A percentile compares a stretch with the other conserved stretches of the same genome.
Conservation (phyloP, 2,329 filamentous ascomycete genomes). For the Penicillium sp. region DNA sequence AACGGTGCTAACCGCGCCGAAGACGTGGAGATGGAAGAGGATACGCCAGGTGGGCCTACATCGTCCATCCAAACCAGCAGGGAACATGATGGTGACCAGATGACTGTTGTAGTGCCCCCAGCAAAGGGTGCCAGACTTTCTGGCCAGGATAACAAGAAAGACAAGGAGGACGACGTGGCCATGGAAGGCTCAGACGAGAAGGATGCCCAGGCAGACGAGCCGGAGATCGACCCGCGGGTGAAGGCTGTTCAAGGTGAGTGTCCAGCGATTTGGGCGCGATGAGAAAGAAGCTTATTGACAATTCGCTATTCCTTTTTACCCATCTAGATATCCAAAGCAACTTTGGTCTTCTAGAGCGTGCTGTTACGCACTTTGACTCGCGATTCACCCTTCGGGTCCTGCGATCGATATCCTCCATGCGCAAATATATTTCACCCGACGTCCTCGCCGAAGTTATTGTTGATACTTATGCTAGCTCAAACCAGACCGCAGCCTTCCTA, state of each 20-base stretch:
- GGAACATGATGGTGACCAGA: slow-evolving; percentile 68
- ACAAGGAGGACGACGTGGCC: slow-evolving; percentile 65
- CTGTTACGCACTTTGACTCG: slow-evolving; percentile 87
- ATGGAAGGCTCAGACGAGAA: slow-evolving; percentile 58
- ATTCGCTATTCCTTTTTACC: neutral
- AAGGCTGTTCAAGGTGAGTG: slow-evolving; percentile 48
- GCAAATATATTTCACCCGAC: slow-evolving; percentile 81
- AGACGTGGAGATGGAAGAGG: slow-evolving; percentile 69
- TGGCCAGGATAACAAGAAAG: slow-evolving; percentile 60
- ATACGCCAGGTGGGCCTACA: slow-evolving; percentile 50
- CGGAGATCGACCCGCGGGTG: slow-evolving; percentile 42
- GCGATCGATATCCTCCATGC: slow-evolving; percentile 90
- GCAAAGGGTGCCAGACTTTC: slow-evolving; percentile 62
- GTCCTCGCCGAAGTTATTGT: slow-evolving; percentile 76
- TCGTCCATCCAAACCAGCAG: slow-evolving; percentile 56
- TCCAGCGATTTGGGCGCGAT: neutral
- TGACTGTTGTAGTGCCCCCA: slow-evolving; percentile 75
- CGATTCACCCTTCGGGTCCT: slow-evolving; percentile 92
- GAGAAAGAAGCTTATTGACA: neutral
- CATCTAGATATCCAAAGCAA: slow-evolving; percentile 85
- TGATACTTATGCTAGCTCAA: slow-evolving; percentile 71
- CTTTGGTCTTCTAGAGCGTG: slow-evolving; percentile 85
- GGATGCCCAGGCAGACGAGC: slow-evolving; percentile 44
- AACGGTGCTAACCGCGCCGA: slow-evolving; percentile 64
- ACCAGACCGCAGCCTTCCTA: slow-evolving; percentile 64